Percentiles rank a stretch among this genome's conserved stretches.
These are phyloP conservation scores for Kondoa subrosea DNA, from an alignment of 768 basidiomycete genomes.

Conservation along the genomic window DNA sequence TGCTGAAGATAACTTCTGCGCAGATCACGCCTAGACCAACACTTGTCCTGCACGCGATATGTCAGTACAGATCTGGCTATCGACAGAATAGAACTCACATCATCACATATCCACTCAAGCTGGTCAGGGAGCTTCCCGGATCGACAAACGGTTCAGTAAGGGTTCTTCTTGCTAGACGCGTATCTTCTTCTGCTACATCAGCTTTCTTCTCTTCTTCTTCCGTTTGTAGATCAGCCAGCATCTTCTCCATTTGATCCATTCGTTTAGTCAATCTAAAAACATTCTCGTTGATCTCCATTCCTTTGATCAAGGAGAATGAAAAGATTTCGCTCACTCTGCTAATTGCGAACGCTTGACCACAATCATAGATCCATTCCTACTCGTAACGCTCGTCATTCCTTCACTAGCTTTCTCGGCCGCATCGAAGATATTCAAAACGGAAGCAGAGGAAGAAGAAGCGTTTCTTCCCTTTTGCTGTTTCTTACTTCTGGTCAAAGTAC, in stretches of 20 bases:
- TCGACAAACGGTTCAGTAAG: background rate
- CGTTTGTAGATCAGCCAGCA: conserved; percentile 2
- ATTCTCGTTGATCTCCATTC: background rate
- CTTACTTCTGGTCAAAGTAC: background rate
- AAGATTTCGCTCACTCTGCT: conserved; percentile 1
- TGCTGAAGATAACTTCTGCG: background rate
- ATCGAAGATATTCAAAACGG: background rate
- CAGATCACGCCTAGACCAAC: background rate
- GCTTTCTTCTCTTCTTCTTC: background rate
- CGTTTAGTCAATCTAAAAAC: background rate
- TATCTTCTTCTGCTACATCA: background rate
- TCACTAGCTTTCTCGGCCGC: background rate
- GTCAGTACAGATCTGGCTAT: background rate
- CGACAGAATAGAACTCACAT: background rate
- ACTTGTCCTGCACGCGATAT: background rate
- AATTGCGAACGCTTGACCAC: conserved; percentile 3
- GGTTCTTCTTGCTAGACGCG: background rate
- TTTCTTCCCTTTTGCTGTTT: background rate
- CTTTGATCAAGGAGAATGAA: background rate
- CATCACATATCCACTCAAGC: conserved; percentile 1
- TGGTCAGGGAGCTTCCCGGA: background rate
- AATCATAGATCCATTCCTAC: background rate
- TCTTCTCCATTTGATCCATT: conserved; percentile 1
- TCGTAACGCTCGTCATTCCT: background rate
- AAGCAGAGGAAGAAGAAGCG: background rate